Percentiles rank a stretch among this genome's conserved stretches.
phyloP scores from a whole-genome alignment of 495 filamentous ascomycete species.

The Penicillium robsamsonii region DNA sequence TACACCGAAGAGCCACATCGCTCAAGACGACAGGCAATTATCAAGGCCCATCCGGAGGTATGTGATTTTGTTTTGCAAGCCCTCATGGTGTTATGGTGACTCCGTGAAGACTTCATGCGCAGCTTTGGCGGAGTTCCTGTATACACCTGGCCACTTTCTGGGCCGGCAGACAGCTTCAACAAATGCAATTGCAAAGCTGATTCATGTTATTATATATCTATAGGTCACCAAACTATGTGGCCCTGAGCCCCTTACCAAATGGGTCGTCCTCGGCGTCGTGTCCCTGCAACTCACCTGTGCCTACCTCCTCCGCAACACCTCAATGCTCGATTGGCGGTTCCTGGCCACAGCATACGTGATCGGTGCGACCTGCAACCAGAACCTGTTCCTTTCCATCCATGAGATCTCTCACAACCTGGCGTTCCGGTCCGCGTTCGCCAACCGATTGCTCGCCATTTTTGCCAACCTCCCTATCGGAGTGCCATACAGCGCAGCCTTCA shows the following conservation, averaged over 20 bases:
- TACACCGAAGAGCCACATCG: constrained; percentile 98
- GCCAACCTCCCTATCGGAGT: constrained; percentile 95
- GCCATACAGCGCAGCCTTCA: constrained; percentile 94
- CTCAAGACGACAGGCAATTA: constrained; percentile 85
- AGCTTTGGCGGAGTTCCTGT: constrained; percentile 5
- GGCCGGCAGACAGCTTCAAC: neutral
- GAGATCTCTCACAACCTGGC: constrained; percentile 98
- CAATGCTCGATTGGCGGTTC: constrained; percentile 80
- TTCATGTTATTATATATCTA: constrained; percentile 5
- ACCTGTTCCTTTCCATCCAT: constrained; percentile 97
- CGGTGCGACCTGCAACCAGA: constrained; percentile 96
- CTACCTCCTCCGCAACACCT: constrained; percentile 71
- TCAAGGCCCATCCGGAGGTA: constrained; percentile 98
- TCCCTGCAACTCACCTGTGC: constrained; percentile 77
- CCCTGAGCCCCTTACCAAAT: constrained; percentile 93
- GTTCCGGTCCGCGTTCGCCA: constrained; percentile 79
- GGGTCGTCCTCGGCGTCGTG: constrained; percentile 82
- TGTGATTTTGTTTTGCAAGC: neutral
- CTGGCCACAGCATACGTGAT: constrained; percentile 86
- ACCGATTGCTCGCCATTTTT: constrained; percentile 83
- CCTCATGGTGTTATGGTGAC: neutral
- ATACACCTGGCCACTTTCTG: constrained; percentile 5
- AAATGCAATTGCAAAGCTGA: constrained; percentile 11
- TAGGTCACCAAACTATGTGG: constrained; percentile 98
- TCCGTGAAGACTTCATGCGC: constrained; percentile 3